Conservation (phyloP, 257 asterid species). For the Sherardia arvensis region DNA sequence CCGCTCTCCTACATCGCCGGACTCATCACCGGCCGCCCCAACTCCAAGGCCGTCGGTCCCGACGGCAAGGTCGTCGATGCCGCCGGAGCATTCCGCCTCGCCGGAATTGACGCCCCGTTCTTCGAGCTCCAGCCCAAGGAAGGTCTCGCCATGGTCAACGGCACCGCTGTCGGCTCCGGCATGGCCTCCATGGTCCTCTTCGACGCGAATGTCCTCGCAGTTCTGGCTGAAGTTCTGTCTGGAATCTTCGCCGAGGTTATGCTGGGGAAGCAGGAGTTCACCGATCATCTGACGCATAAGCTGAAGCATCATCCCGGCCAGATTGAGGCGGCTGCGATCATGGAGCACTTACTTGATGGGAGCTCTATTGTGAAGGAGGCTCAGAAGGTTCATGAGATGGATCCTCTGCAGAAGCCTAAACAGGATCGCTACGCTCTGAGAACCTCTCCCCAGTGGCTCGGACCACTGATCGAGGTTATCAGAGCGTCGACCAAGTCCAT, state of each 20-base stretch:
- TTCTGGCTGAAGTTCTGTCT: slow-evolving; percentile 22
- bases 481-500: slow-evolving; percentile 24
- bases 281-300: slow-evolving; percentile 27
- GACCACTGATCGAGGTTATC: slow-evolving; percentile 24
- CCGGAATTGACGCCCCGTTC: slow-evolving; percentile 15
- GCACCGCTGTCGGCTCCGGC: slow-evolving; percentile 29
- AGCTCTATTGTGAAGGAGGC: slow-evolving; percentile 24
- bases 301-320: slow-evolving; percentile 29
- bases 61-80: slow-evolving; percentile 19
- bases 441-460: slow-evolving; percentile 28
- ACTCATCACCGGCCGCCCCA: slow-evolving; percentile 18
- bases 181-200: slow-evolving; percentile 25
- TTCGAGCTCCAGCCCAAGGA: slow-evolving; percentile 24
- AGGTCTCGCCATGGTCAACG: slow-evolving; percentile 27
- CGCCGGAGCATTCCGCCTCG: slow-evolving; percentile 16
- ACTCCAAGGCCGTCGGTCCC: slow-evolving; percentile 24
- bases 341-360: slow-evolving; percentile 24
- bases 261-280: slow-evolving; percentile 25
- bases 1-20: slow-evolving; percentile 28
- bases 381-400: slow-evolving; percentile 20
- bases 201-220: slow-evolving; percentile 21
- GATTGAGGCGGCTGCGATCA: slow-evolving; percentile 28
- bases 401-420: slow-evolving; percentile 24
- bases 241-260: slow-evolving; percentile 26
- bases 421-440: slow-evolving; percentile 26